Conservation (phyloP, 2,329 filamentous ascomycete genomes). For the Helotiales sp. region DNA sequence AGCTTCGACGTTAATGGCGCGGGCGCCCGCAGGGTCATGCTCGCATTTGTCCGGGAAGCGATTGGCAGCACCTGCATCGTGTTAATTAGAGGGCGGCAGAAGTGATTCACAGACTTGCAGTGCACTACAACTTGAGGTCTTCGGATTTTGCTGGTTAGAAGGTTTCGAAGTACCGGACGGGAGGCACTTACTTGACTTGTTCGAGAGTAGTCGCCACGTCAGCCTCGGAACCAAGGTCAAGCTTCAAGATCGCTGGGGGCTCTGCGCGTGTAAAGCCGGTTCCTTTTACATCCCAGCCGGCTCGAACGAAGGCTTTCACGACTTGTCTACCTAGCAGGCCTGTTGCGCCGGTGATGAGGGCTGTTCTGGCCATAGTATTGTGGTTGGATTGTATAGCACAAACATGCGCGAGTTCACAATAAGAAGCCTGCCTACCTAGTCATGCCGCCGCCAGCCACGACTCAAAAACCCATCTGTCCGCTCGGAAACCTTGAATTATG, state of each 20-base stretch:
- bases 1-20: constrained; percentile 74
- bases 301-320: constrained; percentile 68
- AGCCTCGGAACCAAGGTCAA: constrained; percentile 41
- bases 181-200: constrained; percentile 57
- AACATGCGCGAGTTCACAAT: too few relatives aligned
- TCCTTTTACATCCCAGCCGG: constrained; percentile 72
- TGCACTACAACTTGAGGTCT: constrained; percentile 82
- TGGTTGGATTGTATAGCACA: too few relatives aligned
- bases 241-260: constrained; percentile 65
- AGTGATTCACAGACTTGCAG: constrained; percentile 59
- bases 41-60: constrained; percentile 87
- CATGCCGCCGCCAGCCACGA: too few relatives aligned
- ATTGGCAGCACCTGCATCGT: constrained; percentile 74
- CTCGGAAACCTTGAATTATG: too few relatives aligned
- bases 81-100: constrained; percentile 15
- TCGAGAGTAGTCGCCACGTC: constrained; percentile 58
- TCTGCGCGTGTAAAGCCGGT: constrained; percentile 76
- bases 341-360: constrained; percentile 81
- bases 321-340: constrained; percentile 84
- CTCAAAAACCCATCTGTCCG: too few relatives aligned
- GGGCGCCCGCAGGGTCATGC: constrained; percentile 75
- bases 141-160: constrained; percentile 31
- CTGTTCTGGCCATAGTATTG: constrained; percentile 52
- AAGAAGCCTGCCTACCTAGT: too few relatives aligned
- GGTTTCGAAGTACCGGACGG: constrained; percentile 14